Conservation (phyloP, 768 basidiomycete genomes). For the Kwoniella botswanensis region DNA sequence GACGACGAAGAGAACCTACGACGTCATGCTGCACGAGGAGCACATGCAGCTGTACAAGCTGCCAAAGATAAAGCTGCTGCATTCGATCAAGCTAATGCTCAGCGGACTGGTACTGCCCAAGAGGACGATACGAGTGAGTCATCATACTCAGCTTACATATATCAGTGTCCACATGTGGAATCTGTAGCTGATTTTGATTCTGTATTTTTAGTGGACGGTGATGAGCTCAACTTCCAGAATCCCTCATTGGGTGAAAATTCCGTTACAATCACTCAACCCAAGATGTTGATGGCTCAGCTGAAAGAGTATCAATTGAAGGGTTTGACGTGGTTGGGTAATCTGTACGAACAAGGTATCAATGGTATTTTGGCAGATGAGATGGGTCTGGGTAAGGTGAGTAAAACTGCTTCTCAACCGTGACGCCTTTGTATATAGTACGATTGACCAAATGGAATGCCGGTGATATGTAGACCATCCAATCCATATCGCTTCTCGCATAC, state of each 20-base stretch:
- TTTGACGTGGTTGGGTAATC: conserved; percentile 93
- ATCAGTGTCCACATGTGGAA: not conserved
- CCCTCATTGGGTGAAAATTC: conserved; percentile 86
- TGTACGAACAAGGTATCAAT: conserved; percentile 99
- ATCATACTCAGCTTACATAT: not conserved
- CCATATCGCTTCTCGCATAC: conserved; percentile 92
- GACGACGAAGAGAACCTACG: conserved; percentile 87
- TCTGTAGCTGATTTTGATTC: not conserved
- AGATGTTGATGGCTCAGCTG: conserved; percentile 92
- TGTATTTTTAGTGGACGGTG: conserved; percentile 58
- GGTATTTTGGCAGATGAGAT: conserved; percentile 99
- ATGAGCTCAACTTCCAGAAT: conserved; percentile 99
- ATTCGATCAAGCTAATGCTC: conserved; percentile 84
- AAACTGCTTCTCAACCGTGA: not conserved
- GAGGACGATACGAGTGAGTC: conserved; percentile 66
- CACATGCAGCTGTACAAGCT: conserved; percentile 81
- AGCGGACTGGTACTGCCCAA: conserved; percentile 63
- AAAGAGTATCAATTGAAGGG: conserved; percentile 99
- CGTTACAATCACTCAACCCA: conserved; percentile 85
- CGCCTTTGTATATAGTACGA: no score
- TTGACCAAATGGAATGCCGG: not conserved
- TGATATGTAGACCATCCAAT: conserved; percentile 76
- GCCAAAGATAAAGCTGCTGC: conserved; percentile 78
- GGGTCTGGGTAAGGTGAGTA: conserved; percentile 66
- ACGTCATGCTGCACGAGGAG: conserved; percentile 82